Evolutionary conservation across 768 basidiomycete genomes (phyloP).

Genomic region (Tricholoma sp.): DNA sequence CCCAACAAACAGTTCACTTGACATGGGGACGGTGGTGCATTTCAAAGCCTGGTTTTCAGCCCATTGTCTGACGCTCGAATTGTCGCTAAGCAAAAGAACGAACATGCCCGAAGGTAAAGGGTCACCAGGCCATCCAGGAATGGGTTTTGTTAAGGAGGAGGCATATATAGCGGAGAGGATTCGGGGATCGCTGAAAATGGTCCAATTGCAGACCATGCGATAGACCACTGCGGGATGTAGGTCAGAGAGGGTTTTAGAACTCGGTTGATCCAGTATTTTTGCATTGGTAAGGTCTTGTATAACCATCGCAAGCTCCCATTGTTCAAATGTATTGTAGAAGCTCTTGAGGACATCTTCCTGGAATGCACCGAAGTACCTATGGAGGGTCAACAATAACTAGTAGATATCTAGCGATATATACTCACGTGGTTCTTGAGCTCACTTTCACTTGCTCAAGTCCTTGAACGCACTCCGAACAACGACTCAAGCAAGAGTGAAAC

Average conservation of each 20-base stretch:
- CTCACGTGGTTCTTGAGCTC: constrained; percentile 67
- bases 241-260: constrained; percentile 28
- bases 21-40: constrained; percentile 38
- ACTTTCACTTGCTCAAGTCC: constrained; percentile 60
- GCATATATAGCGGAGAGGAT: constrained; percentile 38
- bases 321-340: constrained; percentile 61
- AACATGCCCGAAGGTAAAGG: constrained; percentile 58
- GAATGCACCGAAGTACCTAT: constrained; percentile 74
- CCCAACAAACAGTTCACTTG: constrained; percentile 39
- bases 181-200: constrained; percentile 45
- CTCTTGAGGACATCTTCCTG: constrained; percentile 37
- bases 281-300: constrained; percentile 39
- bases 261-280: constrained; percentile 17
- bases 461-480: constrained; percentile 69
- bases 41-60: constrained; percentile 42
- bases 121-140: constrained; percentile 52
- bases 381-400: constrained; percentile 8
- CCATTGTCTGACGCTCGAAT: constrained; percentile 51
- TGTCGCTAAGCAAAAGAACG: constrained; percentile 49
- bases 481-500: constrained; percentile 48
- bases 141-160: constrained; percentile 28
- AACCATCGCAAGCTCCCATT: constrained; percentile 58
- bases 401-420: constrained; percentile 15
- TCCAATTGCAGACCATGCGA: constrained; percentile 59
- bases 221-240: constrained; percentile 50